Evolutionary conservation across 768 basidiomycete species (phyloP).

Genomic region (Tulasnella sp.): DNA sequence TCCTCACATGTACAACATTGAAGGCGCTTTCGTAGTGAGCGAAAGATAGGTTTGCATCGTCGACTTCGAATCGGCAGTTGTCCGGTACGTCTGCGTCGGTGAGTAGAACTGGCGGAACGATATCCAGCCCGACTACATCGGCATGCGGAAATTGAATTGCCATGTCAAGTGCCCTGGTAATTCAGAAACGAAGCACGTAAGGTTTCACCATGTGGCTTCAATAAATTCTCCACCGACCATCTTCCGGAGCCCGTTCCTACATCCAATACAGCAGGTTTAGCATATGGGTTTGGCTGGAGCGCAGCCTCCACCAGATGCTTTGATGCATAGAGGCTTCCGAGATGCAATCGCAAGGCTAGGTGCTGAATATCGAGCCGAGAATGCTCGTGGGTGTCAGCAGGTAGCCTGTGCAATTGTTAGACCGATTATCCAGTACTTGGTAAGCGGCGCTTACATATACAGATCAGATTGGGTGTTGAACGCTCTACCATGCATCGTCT

Average conservation of each 20-base stretch:
- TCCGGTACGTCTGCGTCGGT: background rate
- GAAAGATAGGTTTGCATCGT: constrained; percentile 20
- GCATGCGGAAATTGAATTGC: constrained; percentile 14
- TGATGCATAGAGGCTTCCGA: constrained; percentile 11
- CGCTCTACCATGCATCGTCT: constrained; percentile 10
- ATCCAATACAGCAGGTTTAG: background rate
- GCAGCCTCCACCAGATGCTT: background rate
- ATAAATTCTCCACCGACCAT: background rate
- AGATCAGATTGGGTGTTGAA: constrained; percentile 16
- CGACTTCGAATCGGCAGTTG: constrained; percentile 22
- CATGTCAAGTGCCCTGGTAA: constrained; percentile 16
- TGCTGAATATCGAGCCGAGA: constrained; percentile 17
- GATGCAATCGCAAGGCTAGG: background rate
- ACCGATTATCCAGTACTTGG: background rate
- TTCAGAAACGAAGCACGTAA: background rate
- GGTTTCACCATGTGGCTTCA: background rate
- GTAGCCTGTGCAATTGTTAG: background rate
- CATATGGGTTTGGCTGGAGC: background rate
- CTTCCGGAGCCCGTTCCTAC: constrained; percentile 19
- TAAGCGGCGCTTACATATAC: background rate
- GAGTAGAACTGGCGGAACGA: constrained; percentile 17
- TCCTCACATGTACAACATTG: constrained; percentile 11
- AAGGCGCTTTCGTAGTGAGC: background rate
- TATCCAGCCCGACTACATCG: constrained; percentile 19
- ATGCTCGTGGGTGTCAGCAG: constrained; percentile 19